Percentiles rank a stretch among this genome's conserved stretches.
Evolutionary conservation across 1,284 basidiomycete species (phyloP).

Genomic region (Ustilago xerochloae): DNA sequence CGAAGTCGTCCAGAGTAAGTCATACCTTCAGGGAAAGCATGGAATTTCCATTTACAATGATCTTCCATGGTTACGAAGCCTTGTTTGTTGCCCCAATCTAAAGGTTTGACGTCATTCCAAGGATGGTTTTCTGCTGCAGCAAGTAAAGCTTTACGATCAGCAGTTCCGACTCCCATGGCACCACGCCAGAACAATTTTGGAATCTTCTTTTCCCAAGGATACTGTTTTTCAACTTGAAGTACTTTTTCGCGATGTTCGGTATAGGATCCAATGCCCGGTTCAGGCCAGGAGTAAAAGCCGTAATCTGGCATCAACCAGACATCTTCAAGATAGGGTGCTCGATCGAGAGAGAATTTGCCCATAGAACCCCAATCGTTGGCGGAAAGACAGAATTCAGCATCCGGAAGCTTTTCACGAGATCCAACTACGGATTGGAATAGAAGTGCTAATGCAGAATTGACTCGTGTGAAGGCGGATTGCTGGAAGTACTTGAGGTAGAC

Average conservation of each 20-base stretch:
- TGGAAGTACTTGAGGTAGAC: conserved; percentile 60
- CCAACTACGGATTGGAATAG: conserved; percentile 54
- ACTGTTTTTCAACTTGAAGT: conserved; percentile 40
- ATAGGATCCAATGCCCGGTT: conserved; percentile 62
- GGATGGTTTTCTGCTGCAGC: conserved; percentile 38
- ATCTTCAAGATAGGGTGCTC: conserved; percentile 53
- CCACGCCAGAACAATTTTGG: conserved; percentile 62
- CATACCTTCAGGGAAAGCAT: conserved; percentile 63
- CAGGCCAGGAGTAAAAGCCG: conserved; percentile 63
- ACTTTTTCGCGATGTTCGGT: conserved; percentile 52
- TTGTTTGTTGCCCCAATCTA: conserved; percentile 51
- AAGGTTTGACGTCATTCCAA: conserved; percentile 57
- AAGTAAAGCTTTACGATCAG: conserved; percentile 55
- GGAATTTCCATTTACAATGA: conserved; percentile 65
- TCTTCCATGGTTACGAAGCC: conserved; percentile 55
- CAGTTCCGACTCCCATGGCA: conserved; percentile 57
- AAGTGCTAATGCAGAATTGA: conserved; percentile 54
- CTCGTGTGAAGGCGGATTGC: conserved; percentile 53
- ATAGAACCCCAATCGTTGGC: conserved; percentile 61
- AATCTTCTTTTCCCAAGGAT: conserved; percentile 51
- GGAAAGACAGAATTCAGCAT: conserved; percentile 65
- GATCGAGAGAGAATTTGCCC: conserved; percentile 62
- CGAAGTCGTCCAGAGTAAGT: conserved; percentile 61
- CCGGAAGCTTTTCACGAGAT: conserved; percentile 57
- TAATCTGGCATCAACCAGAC: conserved; percentile 68